phyloP scores from a whole-genome alignment of 768 basidiomycete genomes.

The Amanita fuliginea region DNA sequence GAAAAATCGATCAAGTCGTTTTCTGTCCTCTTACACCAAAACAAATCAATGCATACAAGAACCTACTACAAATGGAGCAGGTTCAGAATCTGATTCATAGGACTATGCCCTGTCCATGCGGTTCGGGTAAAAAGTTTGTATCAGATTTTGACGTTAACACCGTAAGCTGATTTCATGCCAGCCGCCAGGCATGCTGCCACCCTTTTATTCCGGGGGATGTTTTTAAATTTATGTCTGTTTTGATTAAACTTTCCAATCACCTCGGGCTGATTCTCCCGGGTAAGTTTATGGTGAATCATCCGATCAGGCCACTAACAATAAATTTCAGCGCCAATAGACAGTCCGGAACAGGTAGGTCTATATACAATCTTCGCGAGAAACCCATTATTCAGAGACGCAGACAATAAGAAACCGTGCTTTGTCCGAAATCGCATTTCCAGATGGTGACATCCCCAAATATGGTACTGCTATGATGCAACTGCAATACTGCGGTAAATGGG shows the following conservation, averaged over 20 bases:
- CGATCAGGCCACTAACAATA: not conserved
- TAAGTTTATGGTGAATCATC: conserved; percentile 15
- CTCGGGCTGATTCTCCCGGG: conserved; percentile 79
- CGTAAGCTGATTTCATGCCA: conserved; percentile 10
- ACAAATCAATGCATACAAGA: conserved; percentile 68
- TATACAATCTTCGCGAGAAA: not conserved
- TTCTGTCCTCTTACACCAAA: conserved; percentile 77
- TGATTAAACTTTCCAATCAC: conserved; percentile 86
- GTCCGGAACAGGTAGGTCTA: conserved; percentile 46
- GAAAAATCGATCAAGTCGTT: conserved; percentile 84
- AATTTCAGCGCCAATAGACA: conserved; percentile 52
- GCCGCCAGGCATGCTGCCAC: conserved; percentile 32
- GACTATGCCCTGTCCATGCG: conserved; percentile 67
- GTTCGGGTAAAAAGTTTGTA: conserved; percentile 43
- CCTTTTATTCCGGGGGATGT: conserved; percentile 48
- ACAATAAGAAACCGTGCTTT: conserved; percentile 47
- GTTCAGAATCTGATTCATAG: conserved; percentile 65
- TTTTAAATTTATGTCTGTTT: conserved; percentile 69
- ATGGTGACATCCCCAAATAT: conserved; percentile 43
- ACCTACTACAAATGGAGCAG: conserved; percentile 48
- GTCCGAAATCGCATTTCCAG: conserved; percentile 51
- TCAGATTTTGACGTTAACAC: not conserved
- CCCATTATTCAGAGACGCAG: conserved; percentile 11
- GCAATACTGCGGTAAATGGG: conserved; percentile 78
- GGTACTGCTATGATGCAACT: conserved; percentile 52